Evolutionary conservation across 1,139 yeast species (phyloP), one percentile per base, ranked within the genome.

Genomic region (Scheffersomyces titani): DNA sequence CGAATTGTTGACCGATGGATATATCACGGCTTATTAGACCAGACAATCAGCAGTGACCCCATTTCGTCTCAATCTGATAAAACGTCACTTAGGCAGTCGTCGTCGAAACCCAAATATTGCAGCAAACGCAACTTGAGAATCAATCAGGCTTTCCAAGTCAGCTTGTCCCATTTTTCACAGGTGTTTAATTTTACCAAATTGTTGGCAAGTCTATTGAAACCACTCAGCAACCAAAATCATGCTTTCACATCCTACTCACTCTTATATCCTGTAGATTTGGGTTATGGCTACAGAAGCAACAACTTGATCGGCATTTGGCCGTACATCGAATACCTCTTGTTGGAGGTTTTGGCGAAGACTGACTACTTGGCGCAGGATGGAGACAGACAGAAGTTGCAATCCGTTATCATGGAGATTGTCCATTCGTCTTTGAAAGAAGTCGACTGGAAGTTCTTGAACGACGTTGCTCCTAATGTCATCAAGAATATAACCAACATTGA

Each of bases 251-350:
- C 77, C 46, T 71, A 78, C 53, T 60, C 69, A 1, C 68, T 84
- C n/a, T 79, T 87, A 16, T 90, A 81, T 64, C 97, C 97, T 1
- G 69, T 77, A 7, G 85, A 83, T 56, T 70, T 92, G 36, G 97
- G 97, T 0, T 70, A 70, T 18, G 77, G 80, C 1, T 84, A 87
- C 62, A 80, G 97, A 65, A 59, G 64, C 36, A 70, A 72, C 53
- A 83, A 71, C 56, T 70, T 80, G 52, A 73, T 79, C 18, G 97
- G 97, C 2, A 72, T 92, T 11, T 86, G 93, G 86, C 93, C 96
- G 3, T 93, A 92, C 64, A 73, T 90, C 55, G 96, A 91, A 58
- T 92, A 84, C 64, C 69, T 92, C 24, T 70, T 90, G 48, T 72
- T 80, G n/a, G 90, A 89, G 50, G 84, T 92, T 0, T 84, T 93